Evolutionary conservation across 495 filamentous ascomycete species (phyloP), one percentile per base, ranked within the genome.

Genomic region (Stereocaulon alpinum): DNA sequence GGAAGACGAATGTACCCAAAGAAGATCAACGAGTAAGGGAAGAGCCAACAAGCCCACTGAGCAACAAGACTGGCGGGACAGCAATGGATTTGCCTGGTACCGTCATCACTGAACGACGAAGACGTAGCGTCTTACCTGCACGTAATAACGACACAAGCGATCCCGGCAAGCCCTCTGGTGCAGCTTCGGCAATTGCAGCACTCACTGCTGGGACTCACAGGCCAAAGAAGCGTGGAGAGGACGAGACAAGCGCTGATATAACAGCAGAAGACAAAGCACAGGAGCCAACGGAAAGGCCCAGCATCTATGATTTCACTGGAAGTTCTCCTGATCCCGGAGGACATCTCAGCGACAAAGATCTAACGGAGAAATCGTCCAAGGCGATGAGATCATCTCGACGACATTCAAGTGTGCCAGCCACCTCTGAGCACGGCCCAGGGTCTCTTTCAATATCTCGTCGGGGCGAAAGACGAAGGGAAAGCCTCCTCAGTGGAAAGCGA

Each of bases 1-100:
- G 67, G 67, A 67, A 61, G 9, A 65, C 40, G 22, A 49, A 47
- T 48, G 65, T 49, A 17, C 17, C 32, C 24, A 49, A 54, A 24
- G 53, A 44, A 22, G 34, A 63, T 27, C 60, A 56, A 9, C 34
- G 41, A 49, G 47, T 34, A 30, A 45, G 57, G 55, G 59, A 47
- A 30, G 66, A 66, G 47, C 42, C 67, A n/a, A 37, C 29, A 4
- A 69, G 66, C 53, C 67, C 67, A 2, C 50, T 68, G 29, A 51
- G 60, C 11, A 61, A 56, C 18, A 69, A 69, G 52, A 40, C 43
- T 27, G 29, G 34, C 22, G 18, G 43, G 40, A n/a, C 14, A 12
- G 15, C 53, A 45, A 29, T 37, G 44, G 57, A 61, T 15, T 56
- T 68, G 29, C 65, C 67, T 15, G 37, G 50, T 30, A 67, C 50